Evolutionary conservation across 805 yeast genomes (phyloP), one percentile per base, ranked within the genome.

Genomic region (Blastobotrys terrestris): DNA sequence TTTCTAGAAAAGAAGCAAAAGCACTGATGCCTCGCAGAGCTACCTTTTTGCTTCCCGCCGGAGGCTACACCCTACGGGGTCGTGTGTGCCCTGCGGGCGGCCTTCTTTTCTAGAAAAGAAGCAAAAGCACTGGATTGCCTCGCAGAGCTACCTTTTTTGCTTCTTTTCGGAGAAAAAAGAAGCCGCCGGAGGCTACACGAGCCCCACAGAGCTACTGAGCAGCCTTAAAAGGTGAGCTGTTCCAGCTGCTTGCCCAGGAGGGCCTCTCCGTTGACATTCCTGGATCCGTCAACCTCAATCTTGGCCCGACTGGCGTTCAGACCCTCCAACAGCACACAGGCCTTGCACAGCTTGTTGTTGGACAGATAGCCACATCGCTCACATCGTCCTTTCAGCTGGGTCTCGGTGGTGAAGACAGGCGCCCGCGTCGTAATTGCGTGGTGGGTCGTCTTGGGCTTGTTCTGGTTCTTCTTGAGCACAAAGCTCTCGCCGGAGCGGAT

Each of bases 401-500:
- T 39, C 26, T 41, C 44, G 6, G 53, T 51, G 16, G 39, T 40
- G 39, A 46, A 51, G 21, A 39, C 31, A 6, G 43, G 46, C 2
- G 51, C 45, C 6, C 19, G 43, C 43, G 16, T n/a, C 14, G 43
- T 16, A n/a, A 16, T n/a, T 16, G 5, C 43, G 7, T n/a, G 19
- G 14, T n/a, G 43, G 2, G 44, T 18, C 3, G 16, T 15, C 18
- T 31, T 16, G 46, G 46, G 20, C 44, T 58, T 48, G 18, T 44
- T 43, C 47, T 48, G 48, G 18, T 44, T 62, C 31, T 61, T 54
- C 48, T 57, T 56, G 19, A 91, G 69, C 35, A 79, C 83, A 58
- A 91, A 78, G 56, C 83, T 84, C 69, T 94, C 99, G 39, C 99
- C 99, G 58, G 96, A 87, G 59, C 87, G 86, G 31, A 94, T 94